Evolutionary conservation across 495 filamentous ascomycete genomes (phyloP).

Genomic region (Podospora pseudocomata): DNA sequence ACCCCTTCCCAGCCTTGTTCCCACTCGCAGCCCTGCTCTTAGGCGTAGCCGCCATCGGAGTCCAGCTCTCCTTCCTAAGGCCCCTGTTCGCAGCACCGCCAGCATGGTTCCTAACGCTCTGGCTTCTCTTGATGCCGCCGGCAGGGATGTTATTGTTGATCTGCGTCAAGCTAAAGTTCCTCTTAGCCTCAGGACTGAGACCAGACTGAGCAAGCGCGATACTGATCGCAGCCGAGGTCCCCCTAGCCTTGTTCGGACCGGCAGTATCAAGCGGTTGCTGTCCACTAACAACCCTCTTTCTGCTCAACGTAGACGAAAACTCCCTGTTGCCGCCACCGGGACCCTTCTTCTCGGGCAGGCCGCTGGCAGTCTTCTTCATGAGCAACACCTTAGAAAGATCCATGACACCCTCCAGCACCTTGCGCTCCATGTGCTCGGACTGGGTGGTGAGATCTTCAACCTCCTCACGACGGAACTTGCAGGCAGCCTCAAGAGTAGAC

Average conservation of each 20-base stretch:
- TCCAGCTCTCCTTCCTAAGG: conserved; percentile 73
- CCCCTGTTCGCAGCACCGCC: conserved; percentile 46
- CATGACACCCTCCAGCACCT: conserved; percentile 91
- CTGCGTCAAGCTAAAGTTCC: conserved; percentile 85
- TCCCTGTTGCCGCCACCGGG: not conserved
- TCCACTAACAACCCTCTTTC: conserved; percentile 2
- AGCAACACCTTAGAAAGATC: conserved; percentile 88
- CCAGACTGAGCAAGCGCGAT: conserved; percentile 34
- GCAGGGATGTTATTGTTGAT: conserved; percentile 70
- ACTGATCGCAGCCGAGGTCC: not conserved
- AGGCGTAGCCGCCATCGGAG: conserved; percentile 15
- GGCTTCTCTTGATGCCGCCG: conserved; percentile 58
- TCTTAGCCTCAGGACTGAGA: conserved; percentile 37
- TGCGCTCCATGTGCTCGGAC: conserved; percentile 80
- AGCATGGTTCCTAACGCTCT: conserved; percentile 62
- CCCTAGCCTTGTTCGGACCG: not conserved
- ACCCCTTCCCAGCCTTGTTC: conserved; percentile 33
- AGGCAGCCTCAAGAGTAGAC: conserved; percentile 80
- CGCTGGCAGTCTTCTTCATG: conserved; percentile 52
- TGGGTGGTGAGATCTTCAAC: conserved; percentile 82
- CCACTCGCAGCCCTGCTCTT: conserved; percentile 38
- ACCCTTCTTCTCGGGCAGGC: not conserved
- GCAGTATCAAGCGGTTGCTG: not conserved
- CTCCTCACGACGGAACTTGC: conserved; percentile 84
- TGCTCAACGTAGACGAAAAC: conserved; percentile 50